Percentiles rank a stretch among this genome's conserved stretches.
Conservation (phyloP, 23 red algal species). For the Cyanidiococcus yangmingshanensis region DNA sequence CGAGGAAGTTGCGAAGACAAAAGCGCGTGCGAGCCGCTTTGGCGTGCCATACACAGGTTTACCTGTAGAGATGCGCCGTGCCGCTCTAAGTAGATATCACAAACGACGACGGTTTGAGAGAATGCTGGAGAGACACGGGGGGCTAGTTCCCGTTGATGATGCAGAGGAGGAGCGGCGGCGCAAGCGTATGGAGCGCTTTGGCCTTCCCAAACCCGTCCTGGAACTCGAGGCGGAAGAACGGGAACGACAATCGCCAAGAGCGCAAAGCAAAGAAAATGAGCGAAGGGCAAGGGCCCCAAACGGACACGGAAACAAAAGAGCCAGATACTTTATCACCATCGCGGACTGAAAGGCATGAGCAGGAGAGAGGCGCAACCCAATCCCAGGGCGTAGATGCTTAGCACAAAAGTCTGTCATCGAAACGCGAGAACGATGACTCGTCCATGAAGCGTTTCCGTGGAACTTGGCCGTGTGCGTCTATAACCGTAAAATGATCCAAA, state of each 20-base stretch:
- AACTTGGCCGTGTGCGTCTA: too few species aligned
- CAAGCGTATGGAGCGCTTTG: constrained; percentile 5
- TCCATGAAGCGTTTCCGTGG: too few species aligned
- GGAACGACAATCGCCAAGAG: not conserved
- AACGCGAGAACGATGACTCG: too few species aligned
- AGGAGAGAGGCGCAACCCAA: not conserved
- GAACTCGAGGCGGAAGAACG: constrained; percentile 13
- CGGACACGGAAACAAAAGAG: not conserved
- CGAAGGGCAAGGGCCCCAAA: not conserved
- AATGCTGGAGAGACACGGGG: not conserved
- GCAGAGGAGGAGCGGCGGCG: constrained; percentile 5
- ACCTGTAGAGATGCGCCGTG: not conserved
- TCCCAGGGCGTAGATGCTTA: too few species aligned
- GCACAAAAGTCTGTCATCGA: too few species aligned
- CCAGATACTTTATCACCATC: not conserved
- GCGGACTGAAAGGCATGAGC: not conserved
- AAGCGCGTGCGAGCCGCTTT: not conserved
- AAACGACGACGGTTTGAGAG: not conserved
- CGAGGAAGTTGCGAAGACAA: not conserved
- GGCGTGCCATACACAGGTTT: constrained; percentile 2
- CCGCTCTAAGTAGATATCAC: not conserved
- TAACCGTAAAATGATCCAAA: too few species aligned
- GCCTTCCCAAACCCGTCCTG: not conserved
- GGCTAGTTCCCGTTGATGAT: constrained; percentile 2
- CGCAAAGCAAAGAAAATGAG: not conserved